phyloP scores from a whole-genome alignment of 2,329 filamentous ascomycete species.

The Phyllosticta paracitricarpa region DNA sequence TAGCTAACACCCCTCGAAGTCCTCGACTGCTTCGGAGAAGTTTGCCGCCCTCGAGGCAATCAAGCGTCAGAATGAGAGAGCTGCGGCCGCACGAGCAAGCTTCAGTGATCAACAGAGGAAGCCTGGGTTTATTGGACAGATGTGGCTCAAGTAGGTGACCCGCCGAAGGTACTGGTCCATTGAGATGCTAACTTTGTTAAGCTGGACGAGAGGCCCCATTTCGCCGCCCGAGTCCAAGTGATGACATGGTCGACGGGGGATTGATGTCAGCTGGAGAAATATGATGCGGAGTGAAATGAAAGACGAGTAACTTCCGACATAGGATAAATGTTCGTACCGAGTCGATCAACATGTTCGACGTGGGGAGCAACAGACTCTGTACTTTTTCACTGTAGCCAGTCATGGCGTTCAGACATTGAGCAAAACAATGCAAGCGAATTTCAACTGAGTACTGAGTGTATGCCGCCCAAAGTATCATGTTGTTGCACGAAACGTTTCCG shows the following conservation, averaged over 20 bases:
- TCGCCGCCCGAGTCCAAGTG: background rate
- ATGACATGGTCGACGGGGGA: too few relatives aligned
- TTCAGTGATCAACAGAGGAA: slow-evolving; percentile 6
- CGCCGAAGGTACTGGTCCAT: background rate
- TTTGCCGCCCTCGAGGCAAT: slow-evolving; percentile 5
- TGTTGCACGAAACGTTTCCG: background rate
- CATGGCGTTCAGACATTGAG: background rate
- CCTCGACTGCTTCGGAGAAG: slow-evolving; percentile 3
- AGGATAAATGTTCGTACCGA: too few relatives aligned
- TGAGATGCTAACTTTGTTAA: background rate
- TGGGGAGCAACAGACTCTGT: background rate
- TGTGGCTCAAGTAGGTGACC: slow-evolving; percentile 8
- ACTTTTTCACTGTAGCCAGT: background rate
- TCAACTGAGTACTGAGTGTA: background rate
- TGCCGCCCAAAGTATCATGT: background rate
- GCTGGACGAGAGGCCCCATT: slow-evolving; percentile 1
- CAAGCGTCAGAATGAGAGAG: slow-evolving; percentile 8
- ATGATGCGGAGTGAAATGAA: too few relatives aligned
- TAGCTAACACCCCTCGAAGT: background rate
- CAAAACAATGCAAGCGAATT: background rate
- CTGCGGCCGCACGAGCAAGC: slow-evolving; percentile 5
- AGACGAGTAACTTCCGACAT: too few relatives aligned
- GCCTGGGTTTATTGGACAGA: slow-evolving; percentile 8
- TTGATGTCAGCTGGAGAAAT: too few relatives aligned
- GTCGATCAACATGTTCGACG: too few relatives aligned